A percentile compares a stretch with the other conserved stretches of the same genome.
Evolutionary conservation across 257 asterid species (phyloP).

Genomic region (Forsythia suspensa): DNA sequence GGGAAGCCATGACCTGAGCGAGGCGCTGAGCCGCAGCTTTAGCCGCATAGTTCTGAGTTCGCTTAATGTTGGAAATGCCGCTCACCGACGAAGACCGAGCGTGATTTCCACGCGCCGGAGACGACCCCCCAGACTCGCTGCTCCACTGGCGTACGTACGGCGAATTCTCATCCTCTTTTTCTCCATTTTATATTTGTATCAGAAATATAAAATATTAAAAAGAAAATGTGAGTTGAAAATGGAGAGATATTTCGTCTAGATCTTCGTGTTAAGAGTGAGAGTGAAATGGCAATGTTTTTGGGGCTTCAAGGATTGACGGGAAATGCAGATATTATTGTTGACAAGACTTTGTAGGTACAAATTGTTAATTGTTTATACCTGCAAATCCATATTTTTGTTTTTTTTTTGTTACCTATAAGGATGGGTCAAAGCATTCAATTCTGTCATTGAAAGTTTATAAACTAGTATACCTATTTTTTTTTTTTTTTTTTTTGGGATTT

Average conservation of each 20-base stretch:
- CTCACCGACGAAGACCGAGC: conserved; percentile 67
- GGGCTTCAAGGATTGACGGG: conserved; percentile 22
- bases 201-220: background rate
- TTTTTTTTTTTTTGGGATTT: too few species aligned
- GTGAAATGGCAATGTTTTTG: conserved; percentile 27
- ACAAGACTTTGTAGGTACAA: background rate
- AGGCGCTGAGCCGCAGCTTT: conserved; percentile 99
- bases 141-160: conserved; percentile 66
- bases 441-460: too few species aligned
- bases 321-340: conserved; percentile 12
- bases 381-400: too few species aligned
- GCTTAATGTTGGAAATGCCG: conserved; percentile 88
- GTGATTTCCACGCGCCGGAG: conserved; percentile 56
- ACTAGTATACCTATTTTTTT: too few species aligned
- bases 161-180: conserved; percentile 30
- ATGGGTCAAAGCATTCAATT: too few species aligned
- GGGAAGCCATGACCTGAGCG: conserved; percentile 99
- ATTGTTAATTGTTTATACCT: background rate
- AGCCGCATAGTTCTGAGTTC: conserved; percentile 93
- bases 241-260: conserved; percentile 25
- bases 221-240: conserved; percentile 29
- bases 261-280: conserved; percentile 25
- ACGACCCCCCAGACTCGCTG: conserved; percentile 58
- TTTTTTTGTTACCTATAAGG: background rate
- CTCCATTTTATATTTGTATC: conserved; percentile 38